A percentile compares a stretch with the other conserved stretches of the same genome.
These are phyloP conservation scores for Cryptosporidium viatorum DNA, from an alignment of 169 alveolate genomes.

Conservation along the genomic window DNA sequence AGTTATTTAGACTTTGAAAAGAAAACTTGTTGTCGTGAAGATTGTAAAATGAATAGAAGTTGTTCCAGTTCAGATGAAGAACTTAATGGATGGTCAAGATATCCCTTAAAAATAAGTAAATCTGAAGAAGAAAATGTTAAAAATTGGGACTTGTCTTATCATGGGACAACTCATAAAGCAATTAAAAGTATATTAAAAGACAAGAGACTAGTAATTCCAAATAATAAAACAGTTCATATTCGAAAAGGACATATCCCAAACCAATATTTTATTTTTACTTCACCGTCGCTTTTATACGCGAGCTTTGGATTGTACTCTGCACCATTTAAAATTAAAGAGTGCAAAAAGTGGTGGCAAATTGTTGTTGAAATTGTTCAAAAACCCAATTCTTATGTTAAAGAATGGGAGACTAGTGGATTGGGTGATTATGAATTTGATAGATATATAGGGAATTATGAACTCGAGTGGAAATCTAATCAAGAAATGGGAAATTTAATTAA, in stretches of 20 bases:
- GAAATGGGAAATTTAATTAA: slow-evolving; percentile 35
- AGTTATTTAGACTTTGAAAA: slow-evolving; percentile 18
- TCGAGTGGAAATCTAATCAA: slow-evolving; percentile 71
- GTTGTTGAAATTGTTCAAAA: slow-evolving; percentile 65
- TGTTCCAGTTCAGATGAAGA: background rate
- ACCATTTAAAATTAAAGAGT: slow-evolving; percentile 33
- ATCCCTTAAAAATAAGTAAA: slow-evolving; percentile 26
- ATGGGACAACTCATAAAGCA: slow-evolving; percentile 74
- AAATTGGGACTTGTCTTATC: slow-evolving; percentile 64
- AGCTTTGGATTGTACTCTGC: slow-evolving; percentile 76
- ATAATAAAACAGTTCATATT: slow-evolving; percentile 66
- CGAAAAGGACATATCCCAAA: slow-evolving; percentile 75
- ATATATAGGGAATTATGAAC: slow-evolving; percentile 53
- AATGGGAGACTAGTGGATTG: slow-evolving; percentile 74
- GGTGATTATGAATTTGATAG: slow-evolving; percentile 42
- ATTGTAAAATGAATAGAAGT: slow-evolving; percentile 10
- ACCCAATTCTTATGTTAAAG: slow-evolving; percentile 64
- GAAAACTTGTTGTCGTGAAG: slow-evolving; percentile 18
- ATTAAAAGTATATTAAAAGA: slow-evolving; percentile 57
- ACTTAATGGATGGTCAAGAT: slow-evolving; percentile 73
- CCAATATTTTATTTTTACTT: slow-evolving; percentile 72
- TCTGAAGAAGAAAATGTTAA: slow-evolving; percentile 35
- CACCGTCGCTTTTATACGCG: slow-evolving; percentile 75
- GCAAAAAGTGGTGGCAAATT: slow-evolving; percentile 72
- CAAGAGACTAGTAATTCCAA: slow-evolving; percentile 49